Conservation (phyloP, 2,329 filamentous ascomycete species). For the Blastomyces parvus region DNA sequence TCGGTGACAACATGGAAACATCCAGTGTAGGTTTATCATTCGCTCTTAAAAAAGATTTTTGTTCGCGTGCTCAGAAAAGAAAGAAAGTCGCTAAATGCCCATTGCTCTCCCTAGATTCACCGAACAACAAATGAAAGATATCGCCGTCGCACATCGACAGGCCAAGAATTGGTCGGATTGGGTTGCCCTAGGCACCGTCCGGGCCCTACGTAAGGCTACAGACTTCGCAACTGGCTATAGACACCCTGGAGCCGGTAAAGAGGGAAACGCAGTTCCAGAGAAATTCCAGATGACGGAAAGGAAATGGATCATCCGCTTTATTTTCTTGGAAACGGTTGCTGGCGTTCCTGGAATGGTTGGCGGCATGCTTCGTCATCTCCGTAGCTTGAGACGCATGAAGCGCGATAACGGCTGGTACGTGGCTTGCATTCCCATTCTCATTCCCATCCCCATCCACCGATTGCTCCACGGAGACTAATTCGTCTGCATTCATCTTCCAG, state of each 20-base stretch:
- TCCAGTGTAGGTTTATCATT: conserved; percentile 47
- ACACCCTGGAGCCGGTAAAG: conserved; percentile 51
- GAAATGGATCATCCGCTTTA: conserved; percentile 82
- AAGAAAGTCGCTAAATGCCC: background rate
- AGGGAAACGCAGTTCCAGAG: conserved; percentile 42
- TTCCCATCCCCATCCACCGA: too few relatives aligned
- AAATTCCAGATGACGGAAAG: conserved; percentile 65
- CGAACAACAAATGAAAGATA: conserved; percentile 63
- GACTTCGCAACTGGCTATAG: conserved; percentile 73
- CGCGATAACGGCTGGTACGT: conserved; percentile 60
- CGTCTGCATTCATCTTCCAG: conserved; percentile 28
- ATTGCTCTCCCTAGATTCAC: conserved; percentile 46
- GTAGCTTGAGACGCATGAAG: conserved; percentile 40
- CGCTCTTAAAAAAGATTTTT: too few relatives aligned
- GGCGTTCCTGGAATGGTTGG: conserved; percentile 96
- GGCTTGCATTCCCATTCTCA: too few relatives aligned
- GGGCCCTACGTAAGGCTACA: conserved; percentile 66
- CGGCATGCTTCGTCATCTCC: conserved; percentile 83
- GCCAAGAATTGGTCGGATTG: conserved; percentile 66
- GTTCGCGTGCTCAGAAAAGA: background rate
- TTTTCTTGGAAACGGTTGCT: conserved; percentile 91
- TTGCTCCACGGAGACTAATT: too few relatives aligned
- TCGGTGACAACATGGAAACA: conserved; percentile 61
- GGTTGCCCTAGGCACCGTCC: conserved; percentile 66
- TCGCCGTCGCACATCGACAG: conserved; percentile 67